Percentiles rank a stretch among this genome's conserved stretches.
phyloP scores from a whole-genome alignment of 2,329 filamentous ascomycete genomes.

The Westerdykella ornata region DNA sequence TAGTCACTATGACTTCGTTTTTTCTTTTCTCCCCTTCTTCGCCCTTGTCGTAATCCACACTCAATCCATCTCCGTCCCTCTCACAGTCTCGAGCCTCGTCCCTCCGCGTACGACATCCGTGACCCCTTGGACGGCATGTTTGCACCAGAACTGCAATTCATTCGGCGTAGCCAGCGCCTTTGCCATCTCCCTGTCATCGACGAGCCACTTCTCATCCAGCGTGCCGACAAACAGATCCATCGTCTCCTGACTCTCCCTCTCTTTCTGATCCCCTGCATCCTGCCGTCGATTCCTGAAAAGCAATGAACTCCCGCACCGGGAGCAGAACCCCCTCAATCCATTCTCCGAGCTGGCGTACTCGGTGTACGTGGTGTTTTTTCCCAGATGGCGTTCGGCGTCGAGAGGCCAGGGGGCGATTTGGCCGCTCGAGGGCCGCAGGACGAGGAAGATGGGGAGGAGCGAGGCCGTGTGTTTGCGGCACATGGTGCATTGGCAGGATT shows the following conservation, averaged over 20 bases:
- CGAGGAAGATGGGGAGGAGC: not conserved
- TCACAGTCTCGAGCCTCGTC: not conserved
- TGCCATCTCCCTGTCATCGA: not conserved
- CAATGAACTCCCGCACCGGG: not conserved
- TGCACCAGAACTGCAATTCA: slow-evolving; percentile 1
- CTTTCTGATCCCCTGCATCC: too few relatives aligned
- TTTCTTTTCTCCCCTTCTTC: too few relatives aligned
- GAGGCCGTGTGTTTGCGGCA: not conserved
- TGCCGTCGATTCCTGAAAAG: too few relatives aligned
- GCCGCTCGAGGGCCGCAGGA: not conserved
- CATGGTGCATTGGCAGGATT: slow-evolving; percentile 2
- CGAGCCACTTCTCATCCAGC: slow-evolving; percentile 1
- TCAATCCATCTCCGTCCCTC: not conserved
- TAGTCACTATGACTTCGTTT: too few relatives aligned
- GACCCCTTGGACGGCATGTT: not conserved
- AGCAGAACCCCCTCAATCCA: not conserved
- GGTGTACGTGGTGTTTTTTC: not conserved
- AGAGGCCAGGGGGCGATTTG: not conserved
- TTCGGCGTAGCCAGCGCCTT: slow-evolving; percentile 1
- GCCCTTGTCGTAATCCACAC: not conserved
- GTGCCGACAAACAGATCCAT: not conserved
- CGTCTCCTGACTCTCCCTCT: not conserved
- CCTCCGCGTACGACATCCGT: not conserved
- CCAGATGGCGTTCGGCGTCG: not conserved
- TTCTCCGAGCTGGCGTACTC: not conserved